Evolutionary conservation across 2,329 filamentous ascomycete genomes (phyloP).

Genomic region (Xylariaceae sp.): DNA sequence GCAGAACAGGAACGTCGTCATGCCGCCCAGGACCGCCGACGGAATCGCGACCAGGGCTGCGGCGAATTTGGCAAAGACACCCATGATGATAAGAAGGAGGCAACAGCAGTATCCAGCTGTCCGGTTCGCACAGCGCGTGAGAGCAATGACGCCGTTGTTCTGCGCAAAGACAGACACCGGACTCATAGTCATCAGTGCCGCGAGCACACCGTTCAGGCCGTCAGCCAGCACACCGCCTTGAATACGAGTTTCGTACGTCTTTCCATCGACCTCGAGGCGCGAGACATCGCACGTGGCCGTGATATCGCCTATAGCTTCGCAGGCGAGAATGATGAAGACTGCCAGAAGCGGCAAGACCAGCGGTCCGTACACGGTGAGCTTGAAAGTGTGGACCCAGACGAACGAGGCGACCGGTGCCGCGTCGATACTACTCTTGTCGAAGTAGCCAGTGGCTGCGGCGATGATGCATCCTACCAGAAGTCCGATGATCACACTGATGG

Average conservation of each 20-base stretch:
- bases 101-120: constrained; percentile 73
- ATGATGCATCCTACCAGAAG: constrained; percentile 72
- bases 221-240: constrained; percentile 75
- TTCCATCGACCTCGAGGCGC: constrained; percentile 64
- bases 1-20: constrained; percentile 75
- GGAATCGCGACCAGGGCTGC: constrained; percentile 73
- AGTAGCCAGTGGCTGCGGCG: constrained; percentile 70
- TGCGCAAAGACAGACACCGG: constrained; percentile 77
- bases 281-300: constrained; percentile 78
- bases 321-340: constrained; percentile 65
- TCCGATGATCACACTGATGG: constrained; percentile 66
- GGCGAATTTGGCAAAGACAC: constrained; percentile 76
- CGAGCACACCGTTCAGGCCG: constrained; percentile 66
- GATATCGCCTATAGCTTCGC: constrained; percentile 74
- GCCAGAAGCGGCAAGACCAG: constrained; percentile 65
- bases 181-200: constrained; percentile 70
- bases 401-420: constrained; percentile 65
- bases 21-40: constrained; percentile 55
- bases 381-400: constrained; percentile 74
- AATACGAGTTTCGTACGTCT: constrained; percentile 66
- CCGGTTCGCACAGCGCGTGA: constrained; percentile 75
- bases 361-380: constrained; percentile 62
- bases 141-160: constrained; percentile 77
- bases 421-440: constrained; percentile 64
- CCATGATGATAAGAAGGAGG: constrained; percentile 72